Evolutionary conservation across 495 filamentous ascomycete species (phyloP), one percentile per base, ranked within the genome.

Genomic region (Durotheca rogersii): DNA sequence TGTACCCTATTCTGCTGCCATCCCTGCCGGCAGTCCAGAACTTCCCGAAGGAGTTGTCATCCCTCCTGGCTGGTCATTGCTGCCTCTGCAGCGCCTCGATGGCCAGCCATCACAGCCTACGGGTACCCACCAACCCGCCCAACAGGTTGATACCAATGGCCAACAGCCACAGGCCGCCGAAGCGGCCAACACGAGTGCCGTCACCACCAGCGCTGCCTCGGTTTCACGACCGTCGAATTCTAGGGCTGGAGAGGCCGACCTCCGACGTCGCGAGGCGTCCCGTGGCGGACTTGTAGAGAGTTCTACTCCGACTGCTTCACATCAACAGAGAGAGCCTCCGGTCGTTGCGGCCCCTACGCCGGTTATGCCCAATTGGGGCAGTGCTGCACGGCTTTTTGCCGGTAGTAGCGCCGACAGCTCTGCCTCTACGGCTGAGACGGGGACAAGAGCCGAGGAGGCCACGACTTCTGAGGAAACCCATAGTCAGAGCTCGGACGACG

Each of bases 1-100:
- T 10, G 42, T 65, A 25, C 58, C 70, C 23, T 64, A 70, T 20
- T 66, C 70, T 15, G 54, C 69, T 15, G 67, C 81, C 6, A 75
- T 90, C 45, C 73, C 76, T 16, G 67, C 85, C 10, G 86, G 84
- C 14, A 84, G 88, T 60, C 62, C 80, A 16, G 81, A 86, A 32
- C 71, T 92, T 14, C 88, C 88, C 2, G 79, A 83, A 30, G 88
- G 89, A 6, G 72, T 92, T 10, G 78, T 69, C 9, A 79, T 94
- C 20, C 89, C 89, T 1, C 72, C 78, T 31, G 88, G 88, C 5
- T 94, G 88, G 88, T 83, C 81, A 16, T 64, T 94, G 19, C 68
- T 86, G 23, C 86, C 86, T 41, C 73, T 90, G 7, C 77, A 85
- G 30, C 73, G 84, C 11, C 44, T 81, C 12, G 73, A 79, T n/a